Evolutionary conservation across 2,329 filamentous ascomycete species (phyloP), one percentile per base, ranked within the genome.

Genomic region (Colletotrichum sp.): DNA sequence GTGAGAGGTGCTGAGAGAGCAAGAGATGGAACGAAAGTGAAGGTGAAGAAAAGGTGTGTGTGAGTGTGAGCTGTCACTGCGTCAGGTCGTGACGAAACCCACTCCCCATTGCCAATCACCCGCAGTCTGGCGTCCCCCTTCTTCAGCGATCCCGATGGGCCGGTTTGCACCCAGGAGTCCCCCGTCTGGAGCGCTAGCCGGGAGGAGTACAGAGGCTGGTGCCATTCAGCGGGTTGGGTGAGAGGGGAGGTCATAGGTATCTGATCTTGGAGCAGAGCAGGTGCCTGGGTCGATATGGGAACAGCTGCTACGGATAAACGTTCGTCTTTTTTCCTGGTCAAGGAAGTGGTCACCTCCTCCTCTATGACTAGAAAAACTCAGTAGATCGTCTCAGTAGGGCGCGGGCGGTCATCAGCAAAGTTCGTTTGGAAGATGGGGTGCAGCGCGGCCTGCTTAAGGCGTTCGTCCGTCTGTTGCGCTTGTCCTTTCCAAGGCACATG

Each of bases 31-130:
- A n/a, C 44, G 44, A 39, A 60, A 57, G 49, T 71, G 52, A 75
- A 57, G 28, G 34, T 71, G 59, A 52, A 57, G 55, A 71, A 64
- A 49, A 60, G 24, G 24, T 62, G 28, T n/a, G 75, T 69, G 71
- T 67, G 73, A 60, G 73, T 64, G 49, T 77, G 75, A 75, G 75
- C 67, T 77, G 75, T 77, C 75, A 77, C 71, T 77, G 75, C 71
- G 60, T 24, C 44, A 49, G 44, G 44, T 49, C 30, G 75, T 77
- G 66, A 77, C 75, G 71, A 67, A 75, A 75, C 49, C 63, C 49
- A 69, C 18, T 44, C 44, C 55, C 34, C 39, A 18, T 69, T 39
- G 69, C 63, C 63, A 75, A 72, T 75, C 69, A 71, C 62, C 68
- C 68, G 55, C 39, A 62, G 18, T 13, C 36, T 39, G 69, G 62